Percentiles rank a stretch among this genome's conserved stretches.
Evolutionary conservation across 805 yeast species (phyloP).

Genomic region (Millerozyma acaciae): DNA sequence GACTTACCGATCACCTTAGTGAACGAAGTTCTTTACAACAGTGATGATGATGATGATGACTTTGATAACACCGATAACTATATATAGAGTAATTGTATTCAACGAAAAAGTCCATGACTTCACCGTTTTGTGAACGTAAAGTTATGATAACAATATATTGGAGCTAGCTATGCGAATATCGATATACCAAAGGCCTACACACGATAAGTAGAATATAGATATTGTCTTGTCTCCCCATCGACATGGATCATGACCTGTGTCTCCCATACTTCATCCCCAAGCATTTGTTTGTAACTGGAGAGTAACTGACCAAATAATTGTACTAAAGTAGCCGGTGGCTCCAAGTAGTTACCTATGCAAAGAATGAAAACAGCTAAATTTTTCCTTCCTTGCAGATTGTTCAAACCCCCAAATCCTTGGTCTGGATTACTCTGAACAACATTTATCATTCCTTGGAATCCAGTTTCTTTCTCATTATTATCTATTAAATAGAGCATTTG

Average conservation of each 20-base stretch:
- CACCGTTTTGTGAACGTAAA: too few species aligned
- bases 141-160: too few species aligned
- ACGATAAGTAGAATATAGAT: slow-evolving; percentile 18
- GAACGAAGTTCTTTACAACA: slow-evolving; percentile 55
- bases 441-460: slow-evolving; percentile 79
- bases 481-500: slow-evolving; percentile 66
- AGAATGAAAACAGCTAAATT: slow-evolving; percentile 52
- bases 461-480: slow-evolving; percentile 83
- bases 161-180: too few species aligned
- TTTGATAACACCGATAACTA: too few species aligned
- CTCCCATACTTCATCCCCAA: slow-evolving; percentile 41
- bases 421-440: slow-evolving; percentile 64
- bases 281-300: slow-evolving; percentile 41
- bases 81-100: too few species aligned
- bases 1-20: slow-evolving; percentile 76
- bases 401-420: slow-evolving; percentile 46
- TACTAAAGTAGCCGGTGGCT: slow-evolving; percentile 46
- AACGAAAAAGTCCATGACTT: not conserved
- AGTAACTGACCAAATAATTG: slow-evolving; percentile 43
- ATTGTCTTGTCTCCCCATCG: slow-evolving; percentile 26
- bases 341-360: slow-evolving; percentile 53
- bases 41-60: slow-evolving; percentile 9
- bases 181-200: slow-evolving; percentile 4
- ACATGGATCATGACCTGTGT: slow-evolving; percentile 26
- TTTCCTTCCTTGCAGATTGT: slow-evolving; percentile 42